Base-by-base conservation (phyloP, 1,139 yeast species). In the Magnusiomyces clavatus region DNA sequence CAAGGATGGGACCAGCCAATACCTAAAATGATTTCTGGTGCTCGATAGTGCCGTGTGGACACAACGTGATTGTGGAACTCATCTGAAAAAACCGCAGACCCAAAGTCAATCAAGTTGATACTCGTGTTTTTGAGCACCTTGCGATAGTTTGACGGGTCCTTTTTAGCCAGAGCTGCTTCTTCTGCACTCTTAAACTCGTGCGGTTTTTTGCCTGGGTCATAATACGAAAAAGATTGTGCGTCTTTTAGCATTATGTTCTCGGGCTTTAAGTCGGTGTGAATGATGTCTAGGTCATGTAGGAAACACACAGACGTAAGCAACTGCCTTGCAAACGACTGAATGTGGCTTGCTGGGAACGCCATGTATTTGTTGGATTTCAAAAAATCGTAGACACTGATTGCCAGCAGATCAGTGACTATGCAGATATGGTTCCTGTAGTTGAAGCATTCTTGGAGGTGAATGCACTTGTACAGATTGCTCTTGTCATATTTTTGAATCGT, bases 191-290 rank as follows among this genome's bases (percentile, higher is more conserved):
- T 45, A 17, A 47, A 19, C 29, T 47, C 41, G 31, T 51, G 41
- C 19, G 34, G 12, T 38, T 37, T 17, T 35, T 46, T n/a, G 34
- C 34, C n/a, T 14, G 40, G 19, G 19, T 46, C 44, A 53, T 56
- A 58, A 6, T 58, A 51, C 34, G 55, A 55, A 4, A 52, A 46
- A 3, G 51, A 42, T 19, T 49, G 51, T 2, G 46, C 48, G 50
- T 61, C 58, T 8, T 83, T 80, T 39, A 94, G 73, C 43, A 94
- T 69, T 47, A 92, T 86, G 66, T 94, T 94, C 67, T 94, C 99
- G 0, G 99, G 99, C 67, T 88, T 88, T 60, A 88, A 73, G 66
- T 94, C 99, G 0, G 98, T 94, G 68, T 94, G 98, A 51, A 94
- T 88, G 53, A 94, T 75, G 54, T 85, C 86, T 63, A 92, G 73